Conservation (phyloP, 805 yeast genomes). For the Yamadazyma laniorum region DNA sequence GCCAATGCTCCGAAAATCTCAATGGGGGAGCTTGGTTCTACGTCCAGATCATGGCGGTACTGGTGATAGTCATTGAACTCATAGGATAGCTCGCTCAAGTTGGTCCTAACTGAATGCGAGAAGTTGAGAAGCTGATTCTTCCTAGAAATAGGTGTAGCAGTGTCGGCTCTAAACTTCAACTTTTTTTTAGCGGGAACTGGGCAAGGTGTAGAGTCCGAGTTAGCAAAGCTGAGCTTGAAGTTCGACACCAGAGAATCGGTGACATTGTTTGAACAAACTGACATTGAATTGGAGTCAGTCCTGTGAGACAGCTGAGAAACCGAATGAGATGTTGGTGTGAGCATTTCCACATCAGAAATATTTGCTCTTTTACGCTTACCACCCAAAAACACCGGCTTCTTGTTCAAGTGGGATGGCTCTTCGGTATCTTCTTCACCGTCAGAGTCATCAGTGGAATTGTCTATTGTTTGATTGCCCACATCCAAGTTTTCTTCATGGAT, state of each 20-base stretch:
- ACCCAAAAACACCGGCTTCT: conserved; percentile 19
- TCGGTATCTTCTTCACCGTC: conserved; percentile 17
- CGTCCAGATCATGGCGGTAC: conserved; percentile 11
- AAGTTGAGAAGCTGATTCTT: conserved; percentile 28
- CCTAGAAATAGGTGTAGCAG: conserved; percentile 13
- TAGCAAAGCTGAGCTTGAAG: conserved; percentile 14
- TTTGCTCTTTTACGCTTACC: conserved; percentile 25
- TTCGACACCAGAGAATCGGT: conserved; percentile 7
- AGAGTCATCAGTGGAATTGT: conserved; percentile 9
- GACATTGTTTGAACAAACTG: conserved; percentile 13
- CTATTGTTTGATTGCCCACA: conserved; percentile 3
- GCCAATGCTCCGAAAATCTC: conserved; percentile 7
- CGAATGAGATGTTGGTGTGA: conserved; percentile 12
- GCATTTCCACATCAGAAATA: conserved; percentile 16
- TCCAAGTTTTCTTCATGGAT: conserved; percentile 12
- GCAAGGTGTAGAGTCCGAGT: conserved; percentile 43
- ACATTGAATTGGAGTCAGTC: conserved; percentile 6
- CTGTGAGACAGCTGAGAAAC: background rate
- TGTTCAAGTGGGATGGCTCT: conserved; percentile 7
- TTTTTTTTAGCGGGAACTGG: conserved; percentile 39
- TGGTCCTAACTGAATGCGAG: conserved; percentile 29
- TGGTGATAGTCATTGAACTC: conserved; percentile 11
- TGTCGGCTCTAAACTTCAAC: conserved; percentile 24
- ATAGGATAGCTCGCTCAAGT: conserved; percentile 15
- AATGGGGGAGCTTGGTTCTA: conserved; percentile 9